Conservation (phyloP, 208 protist genomes). For the Endotrypanum monterogeii region DNA sequence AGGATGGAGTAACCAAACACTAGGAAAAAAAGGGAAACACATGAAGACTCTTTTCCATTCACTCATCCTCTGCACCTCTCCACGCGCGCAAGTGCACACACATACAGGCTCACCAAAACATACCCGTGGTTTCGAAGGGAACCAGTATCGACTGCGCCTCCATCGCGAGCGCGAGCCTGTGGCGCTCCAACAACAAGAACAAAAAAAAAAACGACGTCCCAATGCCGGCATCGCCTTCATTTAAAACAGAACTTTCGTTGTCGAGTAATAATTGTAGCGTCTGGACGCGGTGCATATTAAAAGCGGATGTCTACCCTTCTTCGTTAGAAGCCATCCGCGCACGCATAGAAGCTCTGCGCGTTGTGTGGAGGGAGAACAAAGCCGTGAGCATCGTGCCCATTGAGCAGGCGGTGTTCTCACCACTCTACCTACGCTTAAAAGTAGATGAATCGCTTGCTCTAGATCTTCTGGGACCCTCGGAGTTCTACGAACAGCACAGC, state of each 20-base stretch:
- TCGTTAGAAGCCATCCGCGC: conserved; percentile 12
- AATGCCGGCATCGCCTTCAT: not conserved
- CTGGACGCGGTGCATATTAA: conserved; percentile 17
- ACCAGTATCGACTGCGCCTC: too few species aligned
- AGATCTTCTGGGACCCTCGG: conserved; percentile 11
- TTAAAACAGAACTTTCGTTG: not conserved
- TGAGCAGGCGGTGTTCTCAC: conserved; percentile 35
- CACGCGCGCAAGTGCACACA: too few species aligned
- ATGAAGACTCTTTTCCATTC: not conserved
- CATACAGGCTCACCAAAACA: not conserved
- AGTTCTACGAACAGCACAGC: conserved; percentile 9
- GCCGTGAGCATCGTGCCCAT: conserved; percentile 31
- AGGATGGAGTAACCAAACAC: not conserved
- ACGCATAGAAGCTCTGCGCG: conserved; percentile 18
- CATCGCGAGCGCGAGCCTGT: not conserved
- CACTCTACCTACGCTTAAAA: conserved; percentile 42
- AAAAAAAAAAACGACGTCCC: not conserved
- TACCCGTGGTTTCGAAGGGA: not conserved
- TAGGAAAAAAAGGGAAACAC: not conserved
- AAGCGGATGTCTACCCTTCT: conserved; percentile 25
- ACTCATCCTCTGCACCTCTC: not conserved
- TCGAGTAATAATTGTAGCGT: not conserved
- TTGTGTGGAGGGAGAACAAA: not conserved
- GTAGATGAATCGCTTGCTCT: conserved; percentile 15
- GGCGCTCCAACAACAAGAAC: not conserved